A percentile compares a stretch with the other conserved stretches of the same genome.
phyloP scores from a whole-genome alignment of 306 rosid species.

The Adenanthera pavonina region DNA sequence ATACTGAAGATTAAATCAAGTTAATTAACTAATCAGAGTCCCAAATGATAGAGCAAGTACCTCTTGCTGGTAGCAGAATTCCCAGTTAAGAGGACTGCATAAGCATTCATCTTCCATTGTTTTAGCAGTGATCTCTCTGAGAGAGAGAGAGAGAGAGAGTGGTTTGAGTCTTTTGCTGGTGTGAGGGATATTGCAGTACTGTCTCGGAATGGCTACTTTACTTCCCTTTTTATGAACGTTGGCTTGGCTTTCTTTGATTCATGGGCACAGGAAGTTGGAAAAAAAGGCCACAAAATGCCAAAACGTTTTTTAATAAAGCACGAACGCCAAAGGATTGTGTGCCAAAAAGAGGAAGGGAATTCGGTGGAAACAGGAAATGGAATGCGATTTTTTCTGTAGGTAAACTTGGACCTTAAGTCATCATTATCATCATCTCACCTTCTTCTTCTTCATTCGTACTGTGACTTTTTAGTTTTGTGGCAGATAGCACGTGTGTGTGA shows the following conservation, averaged over 20 bases:
- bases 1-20: background rate
- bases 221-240: background rate
- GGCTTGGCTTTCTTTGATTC: background rate
- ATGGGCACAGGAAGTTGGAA: conserved; percentile 35
- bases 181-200: conserved; percentile 26
- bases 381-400: conserved; percentile 41
- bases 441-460: background rate
- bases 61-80: conserved; percentile 55
- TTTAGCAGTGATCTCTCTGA: conserved; percentile 32
- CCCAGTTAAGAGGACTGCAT: conserved; percentile 55
- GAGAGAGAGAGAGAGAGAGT: background rate
- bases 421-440: background rate
- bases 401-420: background rate
- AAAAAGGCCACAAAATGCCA: conserved; percentile 35
- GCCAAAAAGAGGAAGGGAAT: background rate
- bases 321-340: conserved; percentile 29
- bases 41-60: background rate
- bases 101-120: conserved; percentile 19
- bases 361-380: conserved; percentile 7
- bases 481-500: background rate
- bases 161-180: background rate
- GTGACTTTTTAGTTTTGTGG: background rate
- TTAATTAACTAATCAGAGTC: background rate
- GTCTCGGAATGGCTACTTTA: background rate
- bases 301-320: conserved; percentile 29